phyloP scores from a whole-genome alignment of 2,329 filamentous ascomycete genomes.

The Phymatotrichopsis omnivora region DNA sequence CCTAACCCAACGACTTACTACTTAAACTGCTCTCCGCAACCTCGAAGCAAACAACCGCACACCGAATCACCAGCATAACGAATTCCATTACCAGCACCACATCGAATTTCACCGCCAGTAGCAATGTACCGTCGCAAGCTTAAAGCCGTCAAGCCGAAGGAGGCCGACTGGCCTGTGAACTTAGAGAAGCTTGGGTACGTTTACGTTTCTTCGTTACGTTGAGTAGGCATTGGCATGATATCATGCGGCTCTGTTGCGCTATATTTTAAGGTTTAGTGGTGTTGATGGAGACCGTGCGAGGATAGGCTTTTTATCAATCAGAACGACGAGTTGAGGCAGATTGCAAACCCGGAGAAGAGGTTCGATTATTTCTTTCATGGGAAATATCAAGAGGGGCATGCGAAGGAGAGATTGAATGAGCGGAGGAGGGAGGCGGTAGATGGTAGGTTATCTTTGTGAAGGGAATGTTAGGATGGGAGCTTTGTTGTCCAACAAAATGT shows the following conservation, averaged over 20 bases:
- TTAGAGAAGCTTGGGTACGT: slow-evolving; percentile 63
- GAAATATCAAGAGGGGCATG: slow-evolving; percentile 38
- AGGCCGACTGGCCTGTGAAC: slow-evolving; percentile 55
- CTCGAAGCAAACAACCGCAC: too few species aligned
- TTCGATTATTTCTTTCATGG: slow-evolving; percentile 66
- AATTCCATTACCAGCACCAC: too few species aligned
- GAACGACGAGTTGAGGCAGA: slow-evolving; percentile 61
- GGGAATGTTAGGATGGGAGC: too few species aligned
- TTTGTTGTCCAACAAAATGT: slow-evolving; percentile 30
- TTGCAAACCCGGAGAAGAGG: slow-evolving; percentile 54
- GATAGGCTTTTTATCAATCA: slow-evolving; percentile 34
- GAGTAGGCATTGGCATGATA: slow-evolving; percentile 2
- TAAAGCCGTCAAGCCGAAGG: slow-evolving; percentile 55
- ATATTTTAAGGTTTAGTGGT: not conserved
- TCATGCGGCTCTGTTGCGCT: slow-evolving; percentile 2
- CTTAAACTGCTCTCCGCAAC: too few species aligned
- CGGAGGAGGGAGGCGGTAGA: slow-evolving; percentile 66
- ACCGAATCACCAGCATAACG: too few species aligned
- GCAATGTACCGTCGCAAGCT: slow-evolving; percentile 61
- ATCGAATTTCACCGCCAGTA: too few species aligned
- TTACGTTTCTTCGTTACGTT: slow-evolving; percentile 1
- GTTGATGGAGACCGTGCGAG: not conserved
- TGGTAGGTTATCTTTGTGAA: too few species aligned
- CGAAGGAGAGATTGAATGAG: slow-evolving; percentile 57
- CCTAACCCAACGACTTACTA: too few species aligned